Conservation (phyloP, 257 asterid species). For the Solanum neorickii region DNA sequence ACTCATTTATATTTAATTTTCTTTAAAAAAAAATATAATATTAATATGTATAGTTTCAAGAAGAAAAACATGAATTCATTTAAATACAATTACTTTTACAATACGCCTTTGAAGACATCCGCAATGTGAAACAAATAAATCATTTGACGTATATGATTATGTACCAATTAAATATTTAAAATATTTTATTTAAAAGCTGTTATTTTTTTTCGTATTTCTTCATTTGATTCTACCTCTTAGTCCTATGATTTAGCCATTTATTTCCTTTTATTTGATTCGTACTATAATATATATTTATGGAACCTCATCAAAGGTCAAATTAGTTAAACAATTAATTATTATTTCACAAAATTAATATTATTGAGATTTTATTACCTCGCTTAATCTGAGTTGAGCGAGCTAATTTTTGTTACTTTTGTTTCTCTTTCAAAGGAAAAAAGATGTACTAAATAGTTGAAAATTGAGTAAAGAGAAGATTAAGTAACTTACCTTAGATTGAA, state of each 20-base stretch:
- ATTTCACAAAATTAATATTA: no score
- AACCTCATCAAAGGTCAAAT: neutral
- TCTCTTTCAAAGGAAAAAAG: neutral
- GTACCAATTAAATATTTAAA: no score
- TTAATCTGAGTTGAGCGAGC: neutral
- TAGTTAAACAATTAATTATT: no score
- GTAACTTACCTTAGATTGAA: constrained; percentile 2
- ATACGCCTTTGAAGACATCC: neutral
- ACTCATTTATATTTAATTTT: no score
- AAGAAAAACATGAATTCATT: no score
- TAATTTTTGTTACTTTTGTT: neutral
- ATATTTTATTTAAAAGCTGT: no score
- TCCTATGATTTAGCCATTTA: neutral
- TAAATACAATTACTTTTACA: no score
- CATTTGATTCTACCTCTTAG: neutral
- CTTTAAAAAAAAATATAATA: no score
- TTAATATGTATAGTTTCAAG: no score
- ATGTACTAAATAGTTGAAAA: neutral
- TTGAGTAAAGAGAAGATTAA: neutral
- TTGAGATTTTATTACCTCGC: neutral
- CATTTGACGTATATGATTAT: neutral
- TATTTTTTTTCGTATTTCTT: neutral
- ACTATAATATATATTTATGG: neutral
- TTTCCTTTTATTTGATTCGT: neutral
- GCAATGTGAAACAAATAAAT: no score